Evolutionary conservation across 495 filamentous ascomycete species (phyloP).

Genomic region (Penicillium coprophilum): DNA sequence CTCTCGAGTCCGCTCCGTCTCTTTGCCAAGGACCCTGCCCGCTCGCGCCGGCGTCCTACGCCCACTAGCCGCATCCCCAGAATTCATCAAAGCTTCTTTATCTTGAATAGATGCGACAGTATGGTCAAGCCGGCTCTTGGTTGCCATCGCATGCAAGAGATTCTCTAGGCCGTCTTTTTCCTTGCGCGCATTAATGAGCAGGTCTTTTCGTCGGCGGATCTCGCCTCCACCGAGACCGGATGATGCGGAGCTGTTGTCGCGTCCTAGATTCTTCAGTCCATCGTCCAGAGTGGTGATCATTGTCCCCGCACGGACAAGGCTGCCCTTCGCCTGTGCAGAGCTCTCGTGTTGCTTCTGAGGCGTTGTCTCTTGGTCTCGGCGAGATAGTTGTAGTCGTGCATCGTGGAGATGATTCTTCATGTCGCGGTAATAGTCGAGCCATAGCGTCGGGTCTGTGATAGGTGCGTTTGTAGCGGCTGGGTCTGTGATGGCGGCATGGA

Average conservation of each 20-base stretch:
- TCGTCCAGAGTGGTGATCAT: slow-evolving; percentile 67
- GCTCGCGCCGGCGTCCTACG: slow-evolving; percentile 35
- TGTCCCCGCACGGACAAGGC: slow-evolving; percentile 70
- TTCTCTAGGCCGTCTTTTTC: slow-evolving; percentile 87
- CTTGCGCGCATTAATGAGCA: slow-evolving; percentile 72
- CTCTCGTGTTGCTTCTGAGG: slow-evolving; percentile 73
- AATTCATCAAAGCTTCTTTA: slow-evolving; percentile 52
- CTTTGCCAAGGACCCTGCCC: slow-evolving; percentile 78
- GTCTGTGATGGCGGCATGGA: slow-evolving; percentile 45
- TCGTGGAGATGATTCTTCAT: slow-evolving; percentile 82
- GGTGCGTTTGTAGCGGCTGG: slow-evolving; percentile 46
- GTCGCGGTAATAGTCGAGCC: slow-evolving; percentile 83
- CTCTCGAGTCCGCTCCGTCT: slow-evolving; percentile 85
- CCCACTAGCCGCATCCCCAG: slow-evolving; percentile 10
- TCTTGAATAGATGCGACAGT: slow-evolving; percentile 53
- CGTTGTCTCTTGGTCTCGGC: slow-evolving; percentile 70
- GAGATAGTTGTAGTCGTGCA: slow-evolving; percentile 69
- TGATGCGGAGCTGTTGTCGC: slow-evolving; percentile 10
- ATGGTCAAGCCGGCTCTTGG: slow-evolving; percentile 50
- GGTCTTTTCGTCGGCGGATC: slow-evolving; percentile 73
- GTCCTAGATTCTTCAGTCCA: slow-evolving; percentile 58
- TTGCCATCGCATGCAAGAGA: slow-evolving; percentile 69
- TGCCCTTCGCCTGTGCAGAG: slow-evolving; percentile 75
- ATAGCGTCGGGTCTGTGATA: slow-evolving; percentile 74
- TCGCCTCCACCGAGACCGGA: slow-evolving; percentile 78